A percentile compares a stretch with the other conserved stretches of the same genome.
Evolutionary conservation across 768 basidiomycete species (phyloP).

Genomic region (Ephemerocybe angulata): DNA sequence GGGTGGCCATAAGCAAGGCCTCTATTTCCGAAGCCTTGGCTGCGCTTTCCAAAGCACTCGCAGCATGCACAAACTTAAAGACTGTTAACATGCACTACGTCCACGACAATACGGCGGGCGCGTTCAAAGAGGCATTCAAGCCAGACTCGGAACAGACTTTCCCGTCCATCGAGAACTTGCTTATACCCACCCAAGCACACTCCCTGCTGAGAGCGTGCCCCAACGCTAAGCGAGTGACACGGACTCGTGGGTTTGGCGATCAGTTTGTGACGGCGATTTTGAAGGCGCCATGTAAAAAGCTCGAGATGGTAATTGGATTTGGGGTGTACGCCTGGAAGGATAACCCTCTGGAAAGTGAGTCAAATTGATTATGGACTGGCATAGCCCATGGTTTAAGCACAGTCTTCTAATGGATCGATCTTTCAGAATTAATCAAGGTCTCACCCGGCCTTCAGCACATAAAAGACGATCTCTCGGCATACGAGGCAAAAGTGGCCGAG

Average conservation of each 20-base stretch:
- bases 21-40: background rate
- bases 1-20: background rate
- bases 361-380: too few relatives aligned
- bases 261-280: slow-evolving; percentile 25
- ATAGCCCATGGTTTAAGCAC: too few relatives aligned
- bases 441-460: too few relatives aligned
- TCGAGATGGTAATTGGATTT: too few relatives aligned
- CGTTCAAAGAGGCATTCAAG: background rate
- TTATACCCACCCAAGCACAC: background rate
- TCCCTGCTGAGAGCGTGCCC: background rate
- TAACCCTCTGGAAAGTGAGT: too few relatives aligned
- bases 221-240: slow-evolving; percentile 8
- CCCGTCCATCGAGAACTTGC: background rate
- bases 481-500: too few relatives aligned
- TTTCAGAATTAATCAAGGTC: too few relatives aligned
- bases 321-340: too few relatives aligned
- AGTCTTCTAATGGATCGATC: too few relatives aligned
- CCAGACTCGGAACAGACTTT: background rate
- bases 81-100: background rate
- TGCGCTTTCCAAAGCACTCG: background rate
- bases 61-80: background rate
- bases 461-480: too few relatives aligned
- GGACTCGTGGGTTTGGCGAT: slow-evolving; percentile 18
- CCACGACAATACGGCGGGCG: background rate
- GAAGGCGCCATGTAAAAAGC: too few relatives aligned